Evolutionary conservation across 352 stramenopile species (phyloP), one percentile per base, ranked within the genome.

Genomic region (Pythium plurisporium): DNA sequence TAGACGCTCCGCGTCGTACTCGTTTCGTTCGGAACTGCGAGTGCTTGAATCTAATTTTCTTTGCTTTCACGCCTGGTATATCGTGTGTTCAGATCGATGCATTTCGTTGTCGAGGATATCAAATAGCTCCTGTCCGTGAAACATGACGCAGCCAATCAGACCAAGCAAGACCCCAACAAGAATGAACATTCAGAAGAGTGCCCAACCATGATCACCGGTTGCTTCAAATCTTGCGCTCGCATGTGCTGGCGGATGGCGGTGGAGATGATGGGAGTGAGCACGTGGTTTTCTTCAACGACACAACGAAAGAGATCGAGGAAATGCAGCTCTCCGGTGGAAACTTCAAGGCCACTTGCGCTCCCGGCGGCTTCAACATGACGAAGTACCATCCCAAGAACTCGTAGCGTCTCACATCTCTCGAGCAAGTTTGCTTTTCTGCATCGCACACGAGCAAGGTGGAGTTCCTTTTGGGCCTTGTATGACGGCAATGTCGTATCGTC

Each of bases 291-390:
- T 44, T 93, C 76, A 15, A 89, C 68, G n/a, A 87, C 73, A 19
- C 80, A 87, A 9, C 75, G 72, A 43, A 91, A 71, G 2, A 90
- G 50, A 26, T 89, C 76, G 22, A 93, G 67, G 22, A 91, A 84
- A 38, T 76, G 77, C 14, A 88, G 59, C 37, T 91, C 80, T 14
- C 72, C 67, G 4, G 69, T 66, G 4, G 78, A 78, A 5, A 82
- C 56, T 14, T 89, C 76, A 17, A 67, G 52, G 0, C 72, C 74
- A 9, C 65, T 86, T 6, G 66, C 55, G 5, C 84, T 60, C 2
- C 73, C 72, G 29, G 58, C 62, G 8, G 66, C 52, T 42, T 88
- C 77, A 12, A 89, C 51, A 25, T 75, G 64, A 36, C 74, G 64
- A 4, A 93, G 61, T 5, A 85, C 55, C 4, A 65, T 61, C 1